These are phyloP conservation scores for Paraphoma sp. DNA, from an alignment of 2,329 filamentous ascomycete species.

Conservation along the genomic window DNA sequence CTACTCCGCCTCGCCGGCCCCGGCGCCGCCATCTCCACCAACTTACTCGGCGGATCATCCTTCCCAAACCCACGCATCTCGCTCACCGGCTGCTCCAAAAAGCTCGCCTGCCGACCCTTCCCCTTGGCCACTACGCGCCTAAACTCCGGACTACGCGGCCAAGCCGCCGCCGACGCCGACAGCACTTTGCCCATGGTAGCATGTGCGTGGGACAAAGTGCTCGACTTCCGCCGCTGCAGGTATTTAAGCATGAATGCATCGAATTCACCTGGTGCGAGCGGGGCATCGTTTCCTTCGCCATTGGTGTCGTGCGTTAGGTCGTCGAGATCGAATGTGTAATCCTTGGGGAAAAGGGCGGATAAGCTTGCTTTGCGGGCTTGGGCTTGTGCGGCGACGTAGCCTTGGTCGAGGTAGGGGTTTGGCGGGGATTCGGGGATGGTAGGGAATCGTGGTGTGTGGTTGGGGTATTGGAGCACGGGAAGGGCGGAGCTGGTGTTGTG, in stretches of 20 bases:
- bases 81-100: constrained; percentile 22
- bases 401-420: neutral
- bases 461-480: neutral
- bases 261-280: neutral
- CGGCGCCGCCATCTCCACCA: neutral
- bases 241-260: neutral
- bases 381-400: neutral
- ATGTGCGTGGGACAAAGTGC: constrained; percentile 8
- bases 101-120: constrained; percentile 13
- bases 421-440: neutral
- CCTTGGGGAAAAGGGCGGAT: neutral
- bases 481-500: neutral
- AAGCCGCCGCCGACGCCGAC: too few relatives aligned
- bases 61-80: constrained; percentile 15
- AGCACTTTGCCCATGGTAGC: too few relatives aligned
- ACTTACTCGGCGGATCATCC: constrained; percentile 17
- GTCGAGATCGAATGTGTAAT: neutral
- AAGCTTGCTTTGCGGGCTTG: neutral
- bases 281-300: neutral
- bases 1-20: neutral
- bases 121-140: neutral
- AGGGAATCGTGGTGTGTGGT: too few relatives aligned
- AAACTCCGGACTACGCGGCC: neutral
- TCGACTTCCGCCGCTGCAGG: constrained; percentile 10
- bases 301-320: too few relatives aligned